Evolutionary conservation across 371 early-diverging fungal genomes (phyloP).

Genomic region (Chytridium lagenaria): DNA sequence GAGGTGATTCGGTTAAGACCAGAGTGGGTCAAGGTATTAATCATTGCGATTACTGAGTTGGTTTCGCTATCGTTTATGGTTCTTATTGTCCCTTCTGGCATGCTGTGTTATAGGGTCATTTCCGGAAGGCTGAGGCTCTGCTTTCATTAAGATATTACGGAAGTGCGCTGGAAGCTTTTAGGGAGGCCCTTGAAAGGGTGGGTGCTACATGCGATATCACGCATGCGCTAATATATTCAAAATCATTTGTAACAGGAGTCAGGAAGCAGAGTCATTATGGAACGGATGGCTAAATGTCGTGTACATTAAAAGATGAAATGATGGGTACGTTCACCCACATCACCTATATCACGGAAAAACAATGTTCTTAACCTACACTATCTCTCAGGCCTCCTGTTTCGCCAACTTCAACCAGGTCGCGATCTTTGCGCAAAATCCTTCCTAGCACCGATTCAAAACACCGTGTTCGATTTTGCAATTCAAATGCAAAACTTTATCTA

Average conservation of each 20-base stretch:
- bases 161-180: slow-evolving; percentile 66
- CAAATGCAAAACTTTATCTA: slow-evolving; percentile 87
- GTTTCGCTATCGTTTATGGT: too few relatives aligned
- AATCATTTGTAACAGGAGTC: slow-evolving; percentile 50
- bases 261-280: slow-evolving; percentile 56
- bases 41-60: too few relatives aligned
- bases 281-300: slow-evolving; percentile 60
- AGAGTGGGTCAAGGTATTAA: too few relatives aligned
- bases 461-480: slow-evolving; percentile 76
- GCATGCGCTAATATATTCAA: too few relatives aligned
- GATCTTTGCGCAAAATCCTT: slow-evolving; percentile 64
- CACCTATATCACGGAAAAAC: too few relatives aligned
- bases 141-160: slow-evolving; percentile 59
- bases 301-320: slow-evolving; percentile 63
- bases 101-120: slow-evolving; percentile 63
- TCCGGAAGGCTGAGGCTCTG: slow-evolving; percentile 74
- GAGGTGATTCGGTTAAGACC: too few relatives aligned
- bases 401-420: slow-evolving; percentile 72
- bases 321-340: slow-evolving; percentile 47
- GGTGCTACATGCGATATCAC: not conserved
- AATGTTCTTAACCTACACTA: too few relatives aligned
- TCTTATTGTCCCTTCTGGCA: too few relatives aligned
- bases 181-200: slow-evolving; percentile 56
- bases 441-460: slow-evolving; percentile 69
- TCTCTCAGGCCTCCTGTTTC: slow-evolving; percentile 59